Evolutionary conservation across 257 asterid genomes (phyloP), one percentile per base, ranked within the genome.

Genomic region (Fraxinus americana): DNA sequence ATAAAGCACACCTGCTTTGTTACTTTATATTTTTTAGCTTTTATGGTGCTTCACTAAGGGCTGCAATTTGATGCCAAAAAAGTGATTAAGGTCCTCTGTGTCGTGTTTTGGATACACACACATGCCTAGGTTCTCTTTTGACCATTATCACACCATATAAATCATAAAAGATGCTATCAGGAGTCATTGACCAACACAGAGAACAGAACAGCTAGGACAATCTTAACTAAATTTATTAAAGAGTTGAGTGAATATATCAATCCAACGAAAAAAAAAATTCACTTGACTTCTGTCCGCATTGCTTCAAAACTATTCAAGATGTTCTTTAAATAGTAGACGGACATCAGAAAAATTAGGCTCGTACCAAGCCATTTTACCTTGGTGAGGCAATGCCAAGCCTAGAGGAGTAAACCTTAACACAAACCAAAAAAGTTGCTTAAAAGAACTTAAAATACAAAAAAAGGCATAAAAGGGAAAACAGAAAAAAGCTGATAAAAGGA

Each of bases 101-200:
- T 63, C 6, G 16, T 63, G 68, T 63, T 63, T 25, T 63, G 68
- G 68, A 9, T 1, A 23, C 27, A 25, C 16, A 16, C 7, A 9
- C 68, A 25, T 63, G 68, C 68, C 32, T 63, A 25, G 68, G 68
- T 63, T 63, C 68, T 23, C 68, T 21, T 63, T 63, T 63, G 68
- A 25, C 5, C 68, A 63, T 11, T 14, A 61, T 61, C 13, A 61
- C 63, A 4, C 3, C 9, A 0, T 54, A 23, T n/a, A 11, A 61
- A n/a, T 41, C 29, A 61, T 23, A 61, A 61, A 2, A 21, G 14
- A 61, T 54, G 32, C 13, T 61, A 23, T n/a, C 32, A 61, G 4
- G 29, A n/a, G 32, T 23, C 68, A 25, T 61, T 54, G 12, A 54
- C 27, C 1, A 27, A 54, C 9, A n/a, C 27, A 54, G 12, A 54